A percentile compares a stretch with the other conserved stretches of the same genome.
Evolutionary conservation across 1,139 yeast species (phyloP).

Genomic region (Wickerhamomyces sp.): DNA sequence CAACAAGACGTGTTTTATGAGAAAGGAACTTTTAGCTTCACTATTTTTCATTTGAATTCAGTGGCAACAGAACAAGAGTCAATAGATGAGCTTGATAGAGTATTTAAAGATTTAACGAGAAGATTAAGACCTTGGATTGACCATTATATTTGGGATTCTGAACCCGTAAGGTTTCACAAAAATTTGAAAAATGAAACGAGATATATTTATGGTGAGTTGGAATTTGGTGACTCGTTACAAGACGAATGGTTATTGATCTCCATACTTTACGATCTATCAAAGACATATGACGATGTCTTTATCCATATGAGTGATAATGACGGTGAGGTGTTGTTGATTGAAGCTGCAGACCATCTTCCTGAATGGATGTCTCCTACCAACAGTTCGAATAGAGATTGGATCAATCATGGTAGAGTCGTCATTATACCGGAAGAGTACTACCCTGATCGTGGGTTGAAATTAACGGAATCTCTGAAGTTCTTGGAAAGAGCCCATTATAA

Average conservation of each 20-base stretch:
- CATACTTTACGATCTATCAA: constrained; percentile 34
- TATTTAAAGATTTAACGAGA: constrained; percentile 20
- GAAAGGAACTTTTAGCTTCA: constrained; percentile 9
- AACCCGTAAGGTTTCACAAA: constrained; percentile 11
- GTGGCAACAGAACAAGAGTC: constrained; percentile 10
- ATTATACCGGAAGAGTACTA: constrained; percentile 31
- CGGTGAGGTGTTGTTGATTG: constrained; percentile 51
- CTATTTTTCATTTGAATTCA: constrained; percentile 17
- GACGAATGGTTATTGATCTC: constrained; percentile 46
- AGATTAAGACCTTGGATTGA: constrained; percentile 35
- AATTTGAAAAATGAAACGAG: constrained; percentile 9
- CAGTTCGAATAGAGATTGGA: constrained; percentile 41
- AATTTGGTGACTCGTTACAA: constrained; percentile 36
- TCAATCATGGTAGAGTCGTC: constrained; percentile 30
- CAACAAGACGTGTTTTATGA: constrained; percentile 1
- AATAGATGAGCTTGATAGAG: constrained; percentile 11
- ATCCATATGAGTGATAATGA: constrained; percentile 49
- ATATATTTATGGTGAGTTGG: constrained; percentile 40
- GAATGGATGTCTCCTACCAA: constrained; percentile 38
- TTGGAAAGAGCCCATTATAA: constrained; percentile 28
- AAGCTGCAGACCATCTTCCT: constrained; percentile 39
- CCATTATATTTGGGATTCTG: constrained; percentile 38
- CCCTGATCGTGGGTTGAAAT: constrained; percentile 25
- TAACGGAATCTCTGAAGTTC: constrained; percentile 32
- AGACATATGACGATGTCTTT: constrained; percentile 32